Evolutionary conservation across 108 stramenopile genomes (phyloP).

Genomic region (Skeletonema menzelii): DNA sequence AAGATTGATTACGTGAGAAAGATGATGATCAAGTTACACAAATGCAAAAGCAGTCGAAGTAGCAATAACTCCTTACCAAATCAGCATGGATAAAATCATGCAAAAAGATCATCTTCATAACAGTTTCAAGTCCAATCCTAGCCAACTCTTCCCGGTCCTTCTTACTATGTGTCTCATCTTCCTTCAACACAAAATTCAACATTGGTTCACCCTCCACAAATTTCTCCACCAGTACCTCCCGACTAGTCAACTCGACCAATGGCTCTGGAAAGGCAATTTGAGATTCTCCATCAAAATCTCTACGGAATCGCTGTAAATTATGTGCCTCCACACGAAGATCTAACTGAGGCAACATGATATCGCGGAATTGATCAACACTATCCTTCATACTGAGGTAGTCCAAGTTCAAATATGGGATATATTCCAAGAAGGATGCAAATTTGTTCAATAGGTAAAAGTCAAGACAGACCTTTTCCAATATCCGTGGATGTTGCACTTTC

Average conservation of each 20-base stretch:
- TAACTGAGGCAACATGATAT: conserved; percentile 83
- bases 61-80: conserved; percentile 52
- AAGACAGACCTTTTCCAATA: conserved; percentile 81
- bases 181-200: conserved; percentile 58
- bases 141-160: conserved; percentile 68
- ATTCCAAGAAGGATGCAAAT: conserved; percentile 64
- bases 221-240: conserved; percentile 80
- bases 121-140: conserved; percentile 68
- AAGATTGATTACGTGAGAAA: neutral
- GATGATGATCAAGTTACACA: neutral
- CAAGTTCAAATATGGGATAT: conserved; percentile 68
- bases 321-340: conserved; percentile 84
- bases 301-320: conserved; percentile 71
- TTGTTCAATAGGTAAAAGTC: conserved; percentile 86
- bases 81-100: conserved; percentile 82
- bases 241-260: conserved; percentile 69
- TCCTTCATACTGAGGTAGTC: conserved; percentile 78
- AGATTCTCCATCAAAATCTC: conserved; percentile 70
- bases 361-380: conserved; percentile 84
- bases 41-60: neutral
- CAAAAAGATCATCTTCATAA: conserved; percentile 91
- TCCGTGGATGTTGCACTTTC: conserved; percentile 89
- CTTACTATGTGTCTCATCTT: conserved; percentile 51
- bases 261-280: conserved; percentile 73
- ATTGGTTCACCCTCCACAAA: conserved; percentile 86